A percentile compares a stretch with the other conserved stretches of the same genome.
These are phyloP conservation scores for Mucor saturninus DNA, from an alignment of 371 early-diverging fungal species.

Conservation along the genomic window DNA sequence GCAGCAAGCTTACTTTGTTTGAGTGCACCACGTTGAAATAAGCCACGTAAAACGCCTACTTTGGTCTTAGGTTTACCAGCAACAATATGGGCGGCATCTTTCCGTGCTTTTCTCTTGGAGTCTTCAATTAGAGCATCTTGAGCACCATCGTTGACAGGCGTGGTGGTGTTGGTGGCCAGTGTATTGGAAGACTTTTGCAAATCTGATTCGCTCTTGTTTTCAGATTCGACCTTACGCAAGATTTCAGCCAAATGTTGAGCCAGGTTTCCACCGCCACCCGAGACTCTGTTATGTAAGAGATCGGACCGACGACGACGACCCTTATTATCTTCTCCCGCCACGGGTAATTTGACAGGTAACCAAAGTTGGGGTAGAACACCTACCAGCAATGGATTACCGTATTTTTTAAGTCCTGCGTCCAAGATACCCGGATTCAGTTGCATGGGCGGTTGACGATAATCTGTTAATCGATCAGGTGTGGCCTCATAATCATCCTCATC, in stretches of 20 bases:
- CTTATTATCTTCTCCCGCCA: slow-evolving; percentile 21
- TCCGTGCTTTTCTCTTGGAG: slow-evolving; percentile 13
- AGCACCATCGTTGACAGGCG: neutral
- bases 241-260: slow-evolving; percentile 36
- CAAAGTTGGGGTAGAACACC: slow-evolving; percentile 77
- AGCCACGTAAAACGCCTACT: neutral
- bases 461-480: slow-evolving; percentile 55
- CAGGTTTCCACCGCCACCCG: slow-evolving; percentile 19
- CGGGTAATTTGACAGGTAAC: slow-evolving; percentile 60
- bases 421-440: slow-evolving; percentile 70
- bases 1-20: neutral
- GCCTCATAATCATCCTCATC: slow-evolving; percentile 77
- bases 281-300: slow-evolving; percentile 5
- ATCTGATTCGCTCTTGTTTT: slow-evolving; percentile 4
- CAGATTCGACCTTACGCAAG: slow-evolving; percentile 32
- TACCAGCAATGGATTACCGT: slow-evolving; percentile 68
- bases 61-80: slow-evolving; percentile 9
- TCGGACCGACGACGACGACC: slow-evolving; percentile 9
- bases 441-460: slow-evolving; percentile 78
- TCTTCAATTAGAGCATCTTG: slow-evolving; percentile 2
- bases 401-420: slow-evolving; percentile 71
- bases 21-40: slow-evolving; percentile 16
- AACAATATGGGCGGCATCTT: slow-evolving; percentile 20
- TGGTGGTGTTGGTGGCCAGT: neutral
- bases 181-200: neutral